Percentiles rank a stretch among this genome's conserved stretches.
These are phyloP conservation scores for Rutstroemia sp. DNA, from an alignment of 2,329 filamentous ascomycete species.

Conservation along the genomic window DNA sequence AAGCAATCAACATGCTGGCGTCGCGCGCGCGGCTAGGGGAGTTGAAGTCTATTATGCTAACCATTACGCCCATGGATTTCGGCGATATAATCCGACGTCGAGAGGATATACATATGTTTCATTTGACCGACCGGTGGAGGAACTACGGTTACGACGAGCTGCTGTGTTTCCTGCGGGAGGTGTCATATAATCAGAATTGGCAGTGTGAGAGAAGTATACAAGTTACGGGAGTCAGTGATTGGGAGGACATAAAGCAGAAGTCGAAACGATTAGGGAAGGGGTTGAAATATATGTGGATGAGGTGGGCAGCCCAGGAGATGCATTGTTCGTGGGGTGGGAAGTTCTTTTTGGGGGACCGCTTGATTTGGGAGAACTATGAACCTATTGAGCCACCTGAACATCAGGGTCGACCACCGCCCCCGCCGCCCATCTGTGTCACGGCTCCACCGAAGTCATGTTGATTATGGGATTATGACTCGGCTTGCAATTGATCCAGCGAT, in stretches of 20 bases:
- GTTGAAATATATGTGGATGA: background rate
- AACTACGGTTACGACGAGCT: background rate
- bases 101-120: no score
- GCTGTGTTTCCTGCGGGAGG: background rate
- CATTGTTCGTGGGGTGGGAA: slow-evolving; percentile 7
- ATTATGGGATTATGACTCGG: no score
- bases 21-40: background rate
- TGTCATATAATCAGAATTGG: background rate
- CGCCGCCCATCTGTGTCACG: no score
- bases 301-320: background rate
- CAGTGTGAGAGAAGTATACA: background rate
- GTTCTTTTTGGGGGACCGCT: background rate
- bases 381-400: background rate
- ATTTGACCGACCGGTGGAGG: background rate
- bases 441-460: no score
- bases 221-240: background rate
- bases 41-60: background rate
- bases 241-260: background rate
- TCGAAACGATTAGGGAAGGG: background rate
- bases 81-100: background rate
- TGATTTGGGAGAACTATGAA: slow-evolving; percentile 2
- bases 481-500: no score
- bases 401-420: no score
- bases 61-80: background rate
- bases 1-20: background rate